Evolutionary conservation across 345 rosid species (phyloP).

Genomic region (Trapa bicornis): DNA sequence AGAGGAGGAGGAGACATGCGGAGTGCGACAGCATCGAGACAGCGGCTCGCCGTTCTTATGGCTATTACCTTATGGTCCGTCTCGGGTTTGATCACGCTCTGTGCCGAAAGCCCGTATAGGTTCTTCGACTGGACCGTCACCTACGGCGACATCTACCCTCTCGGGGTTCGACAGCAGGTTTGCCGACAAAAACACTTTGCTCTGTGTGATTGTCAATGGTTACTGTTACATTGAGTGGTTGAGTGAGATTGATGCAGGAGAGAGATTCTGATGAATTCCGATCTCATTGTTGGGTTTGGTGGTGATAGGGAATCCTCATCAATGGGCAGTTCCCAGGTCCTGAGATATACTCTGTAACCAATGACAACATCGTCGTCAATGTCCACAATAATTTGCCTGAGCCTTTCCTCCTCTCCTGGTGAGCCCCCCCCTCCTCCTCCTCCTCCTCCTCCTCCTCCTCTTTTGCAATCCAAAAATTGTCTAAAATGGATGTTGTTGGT

Average conservation of each 20-base stretch:
- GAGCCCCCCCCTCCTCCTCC: background rate
- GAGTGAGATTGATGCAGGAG: background rate
- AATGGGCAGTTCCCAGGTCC: conserved; percentile 98
- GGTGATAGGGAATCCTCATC: conserved; percentile 66
- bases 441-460: too few species aligned
- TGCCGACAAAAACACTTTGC: background rate
- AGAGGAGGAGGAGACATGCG: background rate
- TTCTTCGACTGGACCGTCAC: conserved; percentile 73
- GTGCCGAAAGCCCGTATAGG: conserved; percentile 36
- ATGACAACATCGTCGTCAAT: conserved; percentile 78
- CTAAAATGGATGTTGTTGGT: background rate
- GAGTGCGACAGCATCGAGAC: background rate
- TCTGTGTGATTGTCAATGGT: background rate
- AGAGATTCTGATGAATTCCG: background rate
- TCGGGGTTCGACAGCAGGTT: conserved; percentile 49
- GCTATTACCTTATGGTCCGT: background rate
- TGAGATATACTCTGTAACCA: conserved; percentile 56
- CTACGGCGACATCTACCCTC: conserved; percentile 67
- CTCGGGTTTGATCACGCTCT: background rate
- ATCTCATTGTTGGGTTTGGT: background rate
- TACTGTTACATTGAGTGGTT: background rate
- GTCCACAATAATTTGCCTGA: conserved; percentile 63
- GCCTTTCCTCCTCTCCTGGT: conserved; percentile 87
- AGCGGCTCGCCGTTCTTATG: background rate
- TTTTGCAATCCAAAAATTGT: too few species aligned